Percentiles rank a stretch among this genome's conserved stretches.
phyloP scores from a whole-genome alignment of 495 filamentous ascomycete species.

The Emericellopsis terricola region DNA sequence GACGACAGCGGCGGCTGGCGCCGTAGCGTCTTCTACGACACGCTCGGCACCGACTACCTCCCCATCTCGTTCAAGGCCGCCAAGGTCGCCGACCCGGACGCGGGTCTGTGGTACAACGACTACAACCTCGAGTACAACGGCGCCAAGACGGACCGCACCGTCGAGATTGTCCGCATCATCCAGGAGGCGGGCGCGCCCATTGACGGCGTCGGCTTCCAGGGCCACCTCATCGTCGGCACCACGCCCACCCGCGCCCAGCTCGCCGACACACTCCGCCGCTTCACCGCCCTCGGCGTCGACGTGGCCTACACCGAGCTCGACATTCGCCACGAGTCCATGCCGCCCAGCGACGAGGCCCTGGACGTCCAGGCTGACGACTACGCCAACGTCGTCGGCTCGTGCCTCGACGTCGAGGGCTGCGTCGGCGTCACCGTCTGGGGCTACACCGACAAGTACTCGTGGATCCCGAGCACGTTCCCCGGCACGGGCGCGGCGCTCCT shows the following conservation, averaged over 20 bases:
- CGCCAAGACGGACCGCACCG: conserved; percentile 19
- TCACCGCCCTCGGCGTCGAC: conserved; percentile 32
- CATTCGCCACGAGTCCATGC: conserved; percentile 23
- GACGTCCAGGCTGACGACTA: conserved; percentile 22
- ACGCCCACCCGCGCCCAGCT: conserved; percentile 20
- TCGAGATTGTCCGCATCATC: conserved; percentile 28
- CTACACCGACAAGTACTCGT: conserved; percentile 42
- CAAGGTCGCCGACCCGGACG: conserved; percentile 11
- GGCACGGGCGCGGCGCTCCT: conserved; percentile 25
- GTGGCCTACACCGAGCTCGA: conserved; percentile 49
- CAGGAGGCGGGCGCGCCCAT: conserved; percentile 31
- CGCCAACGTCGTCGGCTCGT: conserved; percentile 8
- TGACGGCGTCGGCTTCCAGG: conserved; percentile 41
- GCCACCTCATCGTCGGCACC: conserved; percentile 31
- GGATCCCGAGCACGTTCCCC: conserved; percentile 26
- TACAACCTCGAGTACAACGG: conserved; percentile 41
- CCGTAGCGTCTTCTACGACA: conserved; percentile 17
- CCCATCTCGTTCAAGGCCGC: conserved; percentile 29
- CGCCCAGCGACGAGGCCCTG: conserved; percentile 29
- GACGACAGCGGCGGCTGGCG: conserved; percentile 23
- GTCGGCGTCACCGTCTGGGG: conserved; percentile 48
- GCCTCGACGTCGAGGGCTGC: conserved; percentile 32
- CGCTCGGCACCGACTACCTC: conserved; percentile 28
- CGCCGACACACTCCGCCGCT: conserved; percentile 13
- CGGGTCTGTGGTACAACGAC: conserved; percentile 38